These are phyloP conservation scores for Tetraselmis striata DNA, from an alignment of 139 green algal genomes.

Conservation along the genomic window DNA sequence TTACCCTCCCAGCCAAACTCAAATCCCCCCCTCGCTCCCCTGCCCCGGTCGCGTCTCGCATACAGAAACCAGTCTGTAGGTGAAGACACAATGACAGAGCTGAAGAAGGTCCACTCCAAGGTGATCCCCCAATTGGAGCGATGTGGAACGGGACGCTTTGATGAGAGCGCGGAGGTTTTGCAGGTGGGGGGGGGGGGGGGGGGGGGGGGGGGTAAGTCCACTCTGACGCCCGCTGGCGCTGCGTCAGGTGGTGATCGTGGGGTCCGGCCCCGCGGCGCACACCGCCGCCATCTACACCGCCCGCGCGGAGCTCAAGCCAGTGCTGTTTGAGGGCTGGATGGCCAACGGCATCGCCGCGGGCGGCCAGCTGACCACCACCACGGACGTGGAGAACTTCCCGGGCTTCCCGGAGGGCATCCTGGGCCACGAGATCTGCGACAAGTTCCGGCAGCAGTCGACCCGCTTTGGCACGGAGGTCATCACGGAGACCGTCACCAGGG, in stretches of 20 bases:
- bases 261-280: slow-evolving; percentile 75
- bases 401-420: slow-evolving; percentile 63
- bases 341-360: slow-evolving; percentile 74
- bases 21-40: no score
- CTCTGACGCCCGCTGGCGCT: neutral
- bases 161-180: no score
- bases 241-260: slow-evolving; percentile 68
- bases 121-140: neutral
- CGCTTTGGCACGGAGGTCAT: slow-evolving; percentile 67
- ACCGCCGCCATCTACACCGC: slow-evolving; percentile 77
- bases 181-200: no score
- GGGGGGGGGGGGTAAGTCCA: neutral
- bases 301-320: slow-evolving; percentile 64
- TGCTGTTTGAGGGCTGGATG: slow-evolving; percentile 76
- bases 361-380: slow-evolving; percentile 61
- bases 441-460: slow-evolving; percentile 44
- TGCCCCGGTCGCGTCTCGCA: no score
- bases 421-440: slow-evolving; percentile 61
- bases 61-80: no score
- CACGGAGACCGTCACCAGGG: slow-evolving; percentile 57
- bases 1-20: no score
- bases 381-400: slow-evolving; percentile 77
- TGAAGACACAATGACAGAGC: neutral
- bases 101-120: neutral
- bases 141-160: no score